Evolutionary conservation across 1,284 basidiomycete species (phyloP).

Genomic region (Leccinum subatratum): DNA sequence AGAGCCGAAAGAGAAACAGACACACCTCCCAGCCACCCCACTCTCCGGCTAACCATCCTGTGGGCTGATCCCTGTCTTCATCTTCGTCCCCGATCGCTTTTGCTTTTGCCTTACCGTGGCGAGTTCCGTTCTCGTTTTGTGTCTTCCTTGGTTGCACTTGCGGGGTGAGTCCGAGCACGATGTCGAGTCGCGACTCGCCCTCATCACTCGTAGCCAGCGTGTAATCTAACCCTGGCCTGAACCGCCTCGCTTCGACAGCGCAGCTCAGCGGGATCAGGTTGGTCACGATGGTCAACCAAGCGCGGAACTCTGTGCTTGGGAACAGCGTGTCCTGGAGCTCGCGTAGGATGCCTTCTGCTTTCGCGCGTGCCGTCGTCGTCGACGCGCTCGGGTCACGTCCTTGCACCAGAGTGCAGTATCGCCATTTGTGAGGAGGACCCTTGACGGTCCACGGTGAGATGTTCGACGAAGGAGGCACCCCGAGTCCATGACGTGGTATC

Average conservation of each 20-base stretch:
- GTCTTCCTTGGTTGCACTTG: constrained; percentile 39
- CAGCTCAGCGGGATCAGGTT: constrained; percentile 73
- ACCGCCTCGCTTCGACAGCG: constrained; percentile 76
- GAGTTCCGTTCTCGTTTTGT: constrained; percentile 5
- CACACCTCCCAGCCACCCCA: constrained; percentile 93
- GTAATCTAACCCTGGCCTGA: constrained; percentile 92
- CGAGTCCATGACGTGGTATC: constrained; percentile 64
- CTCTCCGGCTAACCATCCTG: constrained; percentile 73
- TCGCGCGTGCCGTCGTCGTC: constrained; percentile 36
- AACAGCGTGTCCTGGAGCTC: constrained; percentile 73
- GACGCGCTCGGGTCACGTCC: not conserved
- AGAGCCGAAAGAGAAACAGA: not conserved
- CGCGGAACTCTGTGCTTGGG: constrained; percentile 80
- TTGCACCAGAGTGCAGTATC: constrained; percentile 67
- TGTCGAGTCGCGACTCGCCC: constrained; percentile 77
- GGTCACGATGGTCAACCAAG: constrained; percentile 83
- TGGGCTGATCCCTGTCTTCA: constrained; percentile 34
- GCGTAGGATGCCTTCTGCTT: constrained; percentile 47
- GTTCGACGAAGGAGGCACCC: constrained; percentile 41
- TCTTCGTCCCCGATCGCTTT: constrained; percentile 32
- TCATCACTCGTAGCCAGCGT: constrained; percentile 90
- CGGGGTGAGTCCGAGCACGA: constrained; percentile 87
- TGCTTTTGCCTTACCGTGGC: constrained; percentile 23
- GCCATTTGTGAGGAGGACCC: constrained; percentile 92
- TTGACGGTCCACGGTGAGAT: constrained; percentile 66